Evolutionary conservation across 2,329 filamentous ascomycete species (phyloP), one percentile per base, ranked within the genome.

Genomic region (Paecilomyces fulvus): DNA sequence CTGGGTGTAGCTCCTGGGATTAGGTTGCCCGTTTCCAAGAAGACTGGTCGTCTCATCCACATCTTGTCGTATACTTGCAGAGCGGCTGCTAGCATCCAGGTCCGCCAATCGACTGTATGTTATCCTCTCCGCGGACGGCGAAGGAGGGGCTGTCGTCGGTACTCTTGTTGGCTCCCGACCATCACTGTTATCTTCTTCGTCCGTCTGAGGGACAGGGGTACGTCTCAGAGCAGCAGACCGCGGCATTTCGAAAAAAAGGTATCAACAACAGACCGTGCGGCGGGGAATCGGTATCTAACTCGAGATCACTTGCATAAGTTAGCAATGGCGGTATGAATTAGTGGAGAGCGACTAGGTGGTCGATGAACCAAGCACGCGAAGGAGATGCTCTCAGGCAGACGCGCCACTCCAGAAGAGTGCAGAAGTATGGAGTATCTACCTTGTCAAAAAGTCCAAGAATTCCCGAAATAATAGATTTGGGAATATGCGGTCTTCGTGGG

Each of bases 21-120:
- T 43, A 17, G 60, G 61, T 46, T 55, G 56, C 17, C 54, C 43
- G 3, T 64, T 59, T 0, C 64, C 69, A 4, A 75, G 57, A 3
- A 75, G 63, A 56, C 70, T 71, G 1, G 71, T 70, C 23, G 67
- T 70, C 62, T 75, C 73, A 8, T 60, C 60, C 3, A 65, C 56
- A 49, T 71, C 69, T 3, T 33, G 51, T 9, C 12, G 68, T 43
- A 21, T 63, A 66, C 0, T 65, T 55, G 31, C 70, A 68, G 7
- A 69, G 60, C 8, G 65, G 66, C 53, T 72, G 17, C 63, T 64
- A 14, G 64, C 66, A 54, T 71, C 69, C 10, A 65, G 63, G 58
- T 70, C 70, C 30, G 63, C 65, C 20, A 66, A 64, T 54, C 65
- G 63, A 56, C 64, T 67, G 51, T 68, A 64, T 12, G 56, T 58